These are phyloP conservation scores for Xerophyta viscosa DNA, from an alignment of 106 monocot species.

Conservation along the genomic window DNA sequence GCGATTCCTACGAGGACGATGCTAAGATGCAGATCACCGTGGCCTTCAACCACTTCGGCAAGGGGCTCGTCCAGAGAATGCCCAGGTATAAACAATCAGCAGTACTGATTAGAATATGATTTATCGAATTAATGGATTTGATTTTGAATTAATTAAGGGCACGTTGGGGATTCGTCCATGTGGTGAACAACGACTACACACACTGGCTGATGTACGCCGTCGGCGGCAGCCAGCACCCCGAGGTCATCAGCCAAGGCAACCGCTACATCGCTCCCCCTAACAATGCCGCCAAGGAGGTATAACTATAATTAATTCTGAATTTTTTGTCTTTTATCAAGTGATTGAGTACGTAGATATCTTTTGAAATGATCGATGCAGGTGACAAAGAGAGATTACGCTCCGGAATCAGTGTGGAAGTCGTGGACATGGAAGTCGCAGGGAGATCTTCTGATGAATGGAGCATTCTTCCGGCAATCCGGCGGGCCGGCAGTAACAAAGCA, in stretches of 20 bases:
- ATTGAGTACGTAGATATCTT: too few species aligned
- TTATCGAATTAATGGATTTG: too few species aligned
- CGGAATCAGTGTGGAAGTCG: conserved; percentile 23
- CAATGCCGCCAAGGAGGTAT: conserved; percentile 36
- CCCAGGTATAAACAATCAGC: too few species aligned
- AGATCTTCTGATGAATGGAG: conserved; percentile 39
- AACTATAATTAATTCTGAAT: neutral
- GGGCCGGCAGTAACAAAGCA: neutral
- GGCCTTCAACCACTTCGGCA: conserved; percentile 56
- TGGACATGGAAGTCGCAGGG: conserved; percentile 51
- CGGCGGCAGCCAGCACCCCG: conserved; percentile 48
- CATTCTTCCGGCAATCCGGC: conserved; percentile 43
- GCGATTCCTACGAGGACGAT: conserved; percentile 20
- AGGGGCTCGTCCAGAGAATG: conserved; percentile 43
- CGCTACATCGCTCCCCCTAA: conserved; percentile 42
- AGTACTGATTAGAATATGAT: too few species aligned
- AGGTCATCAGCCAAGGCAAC: conserved; percentile 61
- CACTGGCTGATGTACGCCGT: conserved; percentile 61
- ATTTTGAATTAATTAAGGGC: too few species aligned
- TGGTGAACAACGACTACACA: conserved; percentile 65
- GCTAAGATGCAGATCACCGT: conserved; percentile 44
- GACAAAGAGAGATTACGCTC: conserved; percentile 34
- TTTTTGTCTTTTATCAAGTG: neutral
- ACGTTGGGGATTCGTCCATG: conserved; percentile 57
- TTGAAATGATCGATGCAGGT: conserved; percentile 7